phyloP scores from a whole-genome alignment of 441 rosid genomes.

The Bruguiera hainesii region DNA sequence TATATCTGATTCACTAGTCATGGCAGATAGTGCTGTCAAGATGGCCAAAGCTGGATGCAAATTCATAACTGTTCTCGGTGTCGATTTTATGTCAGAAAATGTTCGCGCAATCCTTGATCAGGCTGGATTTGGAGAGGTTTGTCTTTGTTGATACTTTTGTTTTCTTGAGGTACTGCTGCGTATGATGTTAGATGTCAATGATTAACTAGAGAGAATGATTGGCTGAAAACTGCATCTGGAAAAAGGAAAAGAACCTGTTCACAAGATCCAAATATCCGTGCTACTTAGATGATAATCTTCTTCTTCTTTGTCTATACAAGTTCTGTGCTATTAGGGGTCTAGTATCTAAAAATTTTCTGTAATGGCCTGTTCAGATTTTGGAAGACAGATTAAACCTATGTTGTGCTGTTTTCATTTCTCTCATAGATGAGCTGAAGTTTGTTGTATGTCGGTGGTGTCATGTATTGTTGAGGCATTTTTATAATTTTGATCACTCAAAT shows the following conservation, averaged over 20 bases:
- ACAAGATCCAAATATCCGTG: too few species aligned
- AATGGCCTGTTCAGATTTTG: background rate
- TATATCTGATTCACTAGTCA: constrained; percentile 91
- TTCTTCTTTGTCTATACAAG: too few species aligned
- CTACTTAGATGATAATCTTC: too few species aligned
- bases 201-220: background rate
- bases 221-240: background rate
- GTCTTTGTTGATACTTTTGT: background rate
- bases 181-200: background rate
- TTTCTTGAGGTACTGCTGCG: background rate
- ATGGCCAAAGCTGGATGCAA: constrained; percentile 94
- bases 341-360: background rate
- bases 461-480: constrained; percentile 5
- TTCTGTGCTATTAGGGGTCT: too few species aligned
- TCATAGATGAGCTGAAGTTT: background rate
- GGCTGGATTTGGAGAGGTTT: constrained; percentile 80
- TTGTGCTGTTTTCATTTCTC: background rate
- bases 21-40: constrained; percentile 93
- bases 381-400: background rate
- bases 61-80: constrained; percentile 86
- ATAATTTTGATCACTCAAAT: constrained; percentile 18
- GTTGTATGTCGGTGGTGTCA: background rate
- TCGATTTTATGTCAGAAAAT: constrained; percentile 98
- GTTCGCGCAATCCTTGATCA: constrained; percentile 96
- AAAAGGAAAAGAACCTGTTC: too few species aligned